Base-by-base conservation (phyloP, 805 yeast genomes). In the Kregervanrija pseudodelftensis region DNA sequence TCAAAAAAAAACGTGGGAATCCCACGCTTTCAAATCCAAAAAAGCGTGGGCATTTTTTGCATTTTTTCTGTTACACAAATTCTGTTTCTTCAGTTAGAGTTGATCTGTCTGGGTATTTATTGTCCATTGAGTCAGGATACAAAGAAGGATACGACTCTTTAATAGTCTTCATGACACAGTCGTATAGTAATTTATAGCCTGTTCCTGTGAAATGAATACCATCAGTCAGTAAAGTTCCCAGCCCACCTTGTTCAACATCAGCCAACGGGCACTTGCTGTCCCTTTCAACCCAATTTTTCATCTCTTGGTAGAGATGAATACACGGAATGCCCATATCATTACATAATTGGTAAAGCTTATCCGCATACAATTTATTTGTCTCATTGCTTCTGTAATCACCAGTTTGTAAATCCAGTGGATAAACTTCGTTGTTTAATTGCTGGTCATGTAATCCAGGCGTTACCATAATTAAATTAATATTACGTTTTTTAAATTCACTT, bases 391-490 rank as follows among this genome's bases (percentile, higher is more conserved):
- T 69, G 15, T 63, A 57, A 39, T 67, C 63, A 5, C 77, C 78
- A 1, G 55, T 49, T 1, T 58, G 55, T 11, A 70, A 57, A 37
- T 63, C 70, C 9, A 66, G 71, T 0, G 64, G 59, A 33, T 54
- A 43, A 11, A 50, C 37, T 22, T 54, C 55, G 32, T 68, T 63
- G 71, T 79, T 74, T 36, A 58, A 49, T 2, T 54, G 56, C 12
- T 53, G 58, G 56, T 79, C 80, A 50, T 77, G 79, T 11, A 74
- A 58, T 0, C 75, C 82, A 0, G 91, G 88, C 0, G 86, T 79
- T 7, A 86, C 69, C 1, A 85, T 53, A 14, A 87, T 67, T 0
- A 79, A 68, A 33, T 71, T 72, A 43, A 82, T 74, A 3, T 67
- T 70, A 43, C 72, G 59, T 1, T 55, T 58, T 16, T 56, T 50